Base-by-base conservation (phyloP, 305 asterid genomes). In the Fraxinus sp. region DNA sequence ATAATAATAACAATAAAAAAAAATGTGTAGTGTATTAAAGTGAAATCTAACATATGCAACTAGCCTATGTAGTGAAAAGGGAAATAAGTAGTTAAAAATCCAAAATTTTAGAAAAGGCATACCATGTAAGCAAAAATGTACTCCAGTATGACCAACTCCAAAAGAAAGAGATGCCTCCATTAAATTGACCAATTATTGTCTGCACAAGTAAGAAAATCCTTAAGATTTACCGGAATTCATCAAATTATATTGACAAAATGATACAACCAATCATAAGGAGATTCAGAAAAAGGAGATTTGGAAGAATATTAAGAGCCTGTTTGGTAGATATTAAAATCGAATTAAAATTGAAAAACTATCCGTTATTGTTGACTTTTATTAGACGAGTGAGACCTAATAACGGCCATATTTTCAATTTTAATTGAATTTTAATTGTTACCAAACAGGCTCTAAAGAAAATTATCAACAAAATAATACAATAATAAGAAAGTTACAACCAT, bases 111-210 rank as follows among this genome's bases (percentile, higher is more conserved):
- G 59, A 83, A 55, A 14, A 70, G 32, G 32, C 84, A 84, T 94
- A 96, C 99, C 99, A 96, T 83, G 98, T 94, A 85, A 96, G 97
- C 80, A 96, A 88, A 90, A 96, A 96, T 24, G 99, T 94, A 89
- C 99, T 96, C 99, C 98, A 96, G 85, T 96, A 96, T 26, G 99
- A 96, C 99, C 98, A 96, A 85, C 91, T 92, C 98, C 98, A 96
- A 86, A 96, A 96, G 95, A 96, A 96, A 87, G 99, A 94, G 82
- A 96, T 91, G 86, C 98, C 98, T 72, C 95, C 97, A 89, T 88
- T 92, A 76, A 84, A 90, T 78, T 90, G 95, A 55, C 92, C 97
- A 81, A 87, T 86, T 83, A 89, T 88, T 62, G 99, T 91, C 99
- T 96, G 94, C 62, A 20, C 44, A 89, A 55, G 76, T 83, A 82